Base-by-base conservation (phyloP, 2,329 filamentous ascomycete species). In the Pseudogymnoascus verrucosus region DNA sequence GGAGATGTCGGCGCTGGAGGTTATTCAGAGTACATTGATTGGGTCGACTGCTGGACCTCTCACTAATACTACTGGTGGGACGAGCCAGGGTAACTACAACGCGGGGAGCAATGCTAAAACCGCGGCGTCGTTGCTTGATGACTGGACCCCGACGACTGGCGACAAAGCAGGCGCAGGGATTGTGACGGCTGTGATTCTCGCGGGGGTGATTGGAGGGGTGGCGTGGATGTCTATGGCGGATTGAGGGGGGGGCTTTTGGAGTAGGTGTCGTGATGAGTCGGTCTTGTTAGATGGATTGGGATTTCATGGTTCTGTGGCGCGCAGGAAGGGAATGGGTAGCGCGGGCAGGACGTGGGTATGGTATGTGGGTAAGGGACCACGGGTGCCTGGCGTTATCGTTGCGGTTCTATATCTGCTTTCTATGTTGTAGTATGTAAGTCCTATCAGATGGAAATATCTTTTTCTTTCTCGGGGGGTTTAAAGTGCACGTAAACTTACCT, bases 1-100 rank as follows among this genome's bases (percentile, higher is more conserved):
- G 71, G 79, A 84, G 72, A 83, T 86, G 81, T 79, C 78, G 60
- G 82, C 81, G 0, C 74, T 86, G 5, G 81, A 80, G 59, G 77
- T 80, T 59, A 78, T 85, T 60, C 72, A 76, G 60, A 76, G 76
- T 14, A 71, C 78, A 57, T 72, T 80, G 11, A 60, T 67, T 16
- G 51, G 54, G 4, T 39, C 67, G 1, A 72, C 77, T 0, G 61
- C 67, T 3, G 72, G 75, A 6, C 74, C 78, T 12, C 74, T 84
- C 2, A 80, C 78, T 19, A 78, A 79, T 63, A 66, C 67, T 5
- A 81, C 76, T 7, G 83, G 83, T 57, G 83, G 82, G 62, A 82
- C 78, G 16, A 80, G 76, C 28, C 67, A 72, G 65, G 80, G 82
- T 21, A 73, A 85, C 44, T 60, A 54, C 12, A 62, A 66, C 44